These are phyloP conservation scores for Carpinus fangiana DNA, from an alignment of 306 rosid genomes.

Conservation along the genomic window DNA sequence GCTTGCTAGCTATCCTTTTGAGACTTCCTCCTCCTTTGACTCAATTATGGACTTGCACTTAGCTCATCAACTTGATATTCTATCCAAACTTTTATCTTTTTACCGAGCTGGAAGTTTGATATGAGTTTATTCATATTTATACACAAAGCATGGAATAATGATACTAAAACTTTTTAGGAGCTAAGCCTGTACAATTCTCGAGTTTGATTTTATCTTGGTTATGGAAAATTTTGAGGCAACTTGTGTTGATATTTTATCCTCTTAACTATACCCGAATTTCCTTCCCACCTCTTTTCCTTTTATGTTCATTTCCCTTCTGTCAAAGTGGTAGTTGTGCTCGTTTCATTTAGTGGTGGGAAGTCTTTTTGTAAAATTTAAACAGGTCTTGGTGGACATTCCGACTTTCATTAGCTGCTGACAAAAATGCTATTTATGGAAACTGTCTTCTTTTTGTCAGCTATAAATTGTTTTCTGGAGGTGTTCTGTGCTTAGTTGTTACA, in stretches of 20 bases:
- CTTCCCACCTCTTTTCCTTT: neutral
- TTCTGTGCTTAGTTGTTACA: neutral
- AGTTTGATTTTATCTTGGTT: neutral
- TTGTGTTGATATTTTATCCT: neutral
- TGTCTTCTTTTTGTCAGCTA: neutral
- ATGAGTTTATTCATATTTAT: neutral
- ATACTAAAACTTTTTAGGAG: neutral
- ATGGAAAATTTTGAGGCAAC: neutral
- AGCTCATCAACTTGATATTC: neutral
- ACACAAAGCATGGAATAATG: neutral
- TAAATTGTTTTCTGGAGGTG: neutral
- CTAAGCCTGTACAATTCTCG: neutral
- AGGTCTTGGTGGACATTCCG: neutral
- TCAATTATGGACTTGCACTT: neutral
- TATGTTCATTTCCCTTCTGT: neutral
- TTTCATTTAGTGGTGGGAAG: neutral
- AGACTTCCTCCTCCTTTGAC: neutral
- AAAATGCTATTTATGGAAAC: neutral
- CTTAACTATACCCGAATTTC: neutral
- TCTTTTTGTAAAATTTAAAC: neutral
- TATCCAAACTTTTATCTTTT: neutral
- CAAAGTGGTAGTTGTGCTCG: neutral
- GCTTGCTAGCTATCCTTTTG: slow-evolving; percentile 1
- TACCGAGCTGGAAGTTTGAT: neutral
- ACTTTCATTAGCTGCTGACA: neutral